Evolutionary conservation across 345 rosid species (phyloP), one percentile per base, ranked within the genome.

Genomic region (Pistacia integerrima): DNA sequence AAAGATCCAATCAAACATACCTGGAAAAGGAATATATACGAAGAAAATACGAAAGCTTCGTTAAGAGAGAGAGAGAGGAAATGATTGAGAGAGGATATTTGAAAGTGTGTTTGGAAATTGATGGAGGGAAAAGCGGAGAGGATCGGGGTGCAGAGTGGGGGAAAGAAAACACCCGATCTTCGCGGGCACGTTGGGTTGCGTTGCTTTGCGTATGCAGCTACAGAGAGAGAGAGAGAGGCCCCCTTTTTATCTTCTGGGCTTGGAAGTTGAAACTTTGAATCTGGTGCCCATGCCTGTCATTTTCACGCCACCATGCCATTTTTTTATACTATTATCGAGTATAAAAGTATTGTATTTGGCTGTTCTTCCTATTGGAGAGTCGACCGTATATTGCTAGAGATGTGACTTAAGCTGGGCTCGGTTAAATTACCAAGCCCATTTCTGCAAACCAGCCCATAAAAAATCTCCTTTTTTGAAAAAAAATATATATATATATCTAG

Each of bases 291-390:
- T 60, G 55, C 28, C 36, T 14, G n/a, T 25, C 57, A 59, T 16
- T 25, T 46, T 72, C 16, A 72, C 67, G 75, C 57, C 75, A 72
- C 67, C 57, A 41, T 59, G 16, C 17, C 46, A 12, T 64, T 35
- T 16, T 62, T 11, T 62, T 8, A 64, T 46, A 35, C 57, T 14
- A 2, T 14, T 54, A 4, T 54, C 5, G 57, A 41, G 9, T 41
- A 41, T 41, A 41, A 41, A 41, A 0, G 46, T 41, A 5, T 41
- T 41, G 46, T 5, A 6, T 41, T 41, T 8, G 9, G 46, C 8
- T 41, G 0, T 41, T 41, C 46, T 41, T 6, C 9, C 8, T 41
- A 41, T 41, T 1, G 9, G 9, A 41, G 46, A 0, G 8, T 41
- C 8, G 1, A 41, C 46, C 9, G 46, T 41, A 7, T 8, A 41